Conservation (phyloP, 2,329 filamentous ascomycete species). For the Pseudogymnoascus sp. region DNA sequence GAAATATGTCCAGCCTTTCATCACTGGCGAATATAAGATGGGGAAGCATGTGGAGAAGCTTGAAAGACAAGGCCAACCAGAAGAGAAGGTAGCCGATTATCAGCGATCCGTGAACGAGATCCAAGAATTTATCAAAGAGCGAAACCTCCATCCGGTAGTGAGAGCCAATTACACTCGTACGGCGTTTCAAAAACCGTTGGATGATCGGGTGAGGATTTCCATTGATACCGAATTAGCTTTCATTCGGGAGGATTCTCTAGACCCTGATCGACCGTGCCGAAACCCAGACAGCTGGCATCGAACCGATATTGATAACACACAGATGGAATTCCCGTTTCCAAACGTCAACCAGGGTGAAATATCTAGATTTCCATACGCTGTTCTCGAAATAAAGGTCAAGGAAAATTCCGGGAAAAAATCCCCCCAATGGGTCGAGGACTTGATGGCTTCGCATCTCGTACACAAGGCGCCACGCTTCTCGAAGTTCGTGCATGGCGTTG, state of each 20-base stretch:
- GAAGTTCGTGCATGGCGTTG: conserved; percentile 93
- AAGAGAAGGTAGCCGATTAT: conserved; percentile 61
- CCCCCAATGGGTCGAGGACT: conserved; percentile 80
- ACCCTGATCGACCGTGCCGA: conserved; percentile 77
- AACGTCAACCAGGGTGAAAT: conserved; percentile 87
- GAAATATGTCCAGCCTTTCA: conserved; percentile 84
- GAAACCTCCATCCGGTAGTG: conserved; percentile 74
- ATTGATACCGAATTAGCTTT: conserved; percentile 90
- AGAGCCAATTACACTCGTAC: conserved; percentile 91
- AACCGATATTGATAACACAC: conserved; percentile 74
- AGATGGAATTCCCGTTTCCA: conserved; percentile 81
- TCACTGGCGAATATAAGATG: conserved; percentile 82
- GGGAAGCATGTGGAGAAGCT: conserved; percentile 87
- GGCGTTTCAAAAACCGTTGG: conserved; percentile 91
- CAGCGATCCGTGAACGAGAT: conserved; percentile 69
- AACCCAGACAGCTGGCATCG: conserved; percentile 88
- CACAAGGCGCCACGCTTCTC: conserved; percentile 87
- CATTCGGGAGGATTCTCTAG: conserved; percentile 72
- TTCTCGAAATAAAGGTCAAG: conserved; percentile 88
- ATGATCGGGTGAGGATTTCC: conserved; percentile 83
- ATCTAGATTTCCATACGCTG: conserved; percentile 79
- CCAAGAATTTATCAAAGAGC: conserved; percentile 70
- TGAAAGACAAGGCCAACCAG: conserved; percentile 65
- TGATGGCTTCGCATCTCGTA: conserved; percentile 89
- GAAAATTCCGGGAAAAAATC: conserved; percentile 60